Base-by-base conservation (phyloP, 192 early-diverging fungal genomes). In the Rhizoclosmatium sp. region DNA sequence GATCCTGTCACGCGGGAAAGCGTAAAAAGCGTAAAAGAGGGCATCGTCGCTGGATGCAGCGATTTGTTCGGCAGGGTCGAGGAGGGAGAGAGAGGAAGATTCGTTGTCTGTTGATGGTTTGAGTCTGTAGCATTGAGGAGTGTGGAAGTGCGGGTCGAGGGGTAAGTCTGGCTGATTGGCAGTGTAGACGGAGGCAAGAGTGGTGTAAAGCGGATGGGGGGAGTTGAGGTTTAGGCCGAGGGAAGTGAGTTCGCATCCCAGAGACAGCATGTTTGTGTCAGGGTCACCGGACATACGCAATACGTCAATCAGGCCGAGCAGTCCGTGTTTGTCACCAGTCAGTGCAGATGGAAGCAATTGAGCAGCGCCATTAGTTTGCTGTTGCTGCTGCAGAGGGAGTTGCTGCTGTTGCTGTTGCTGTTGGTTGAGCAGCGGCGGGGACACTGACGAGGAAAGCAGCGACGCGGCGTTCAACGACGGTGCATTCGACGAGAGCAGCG, bases 1-100 rank as follows among this genome's bases (percentile, higher is more conserved):
- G 23, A 96, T 73, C 51, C 92, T 87, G 68, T 97, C 96, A 64
- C 94, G 90, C n/a, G 98, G 97, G 89, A 96, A 91, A 14, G 94
- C 93, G 85, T 99, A 99, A 85, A 99, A 99, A 49, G 96, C 90
- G 87, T 98, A 98, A 75, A 99, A 96, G 74, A 99, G 86, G n/a
- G 96, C 95, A 76, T 99, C 96, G 72, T 98, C 97, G 58, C 87
- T 85, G 44, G 96, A 91, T 10, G 88, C 83, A 16, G 86, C 78
- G 67, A 99, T 88, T 77, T 93, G 93, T 58, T 91, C 85, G 59
- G 93, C 85, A 10, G 94, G 89, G 12, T 56, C 47, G 4, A 67
- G 16, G 56, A 59, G 51, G 10, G 51, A 16, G 31, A 10, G 12
- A 10, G 16, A 12, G 14, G 12, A 14, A 21, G n/a, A 59, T 88